phyloP scores from a whole-genome alignment of 352 stramenopile species.

The Phytophthora colocasiae region DNA sequence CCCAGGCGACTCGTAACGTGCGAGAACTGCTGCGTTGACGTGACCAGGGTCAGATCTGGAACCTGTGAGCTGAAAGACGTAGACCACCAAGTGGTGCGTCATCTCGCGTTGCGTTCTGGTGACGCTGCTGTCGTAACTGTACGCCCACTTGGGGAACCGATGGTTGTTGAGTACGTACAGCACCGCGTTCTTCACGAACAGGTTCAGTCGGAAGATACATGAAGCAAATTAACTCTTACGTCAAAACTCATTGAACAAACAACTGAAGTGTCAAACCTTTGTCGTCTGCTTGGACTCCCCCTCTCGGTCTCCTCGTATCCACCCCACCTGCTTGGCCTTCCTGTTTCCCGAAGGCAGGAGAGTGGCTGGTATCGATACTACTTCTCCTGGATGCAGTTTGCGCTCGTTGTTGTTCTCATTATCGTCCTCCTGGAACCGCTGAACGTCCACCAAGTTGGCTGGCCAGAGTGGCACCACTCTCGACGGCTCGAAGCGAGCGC shows the following conservation, averaged over 20 bases:
- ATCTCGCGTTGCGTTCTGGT: conserved; percentile 56
- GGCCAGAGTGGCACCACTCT: conserved; percentile 24
- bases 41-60: conserved; percentile 5
- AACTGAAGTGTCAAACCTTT: conserved; percentile 22
- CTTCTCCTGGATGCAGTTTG: conserved; percentile 28
- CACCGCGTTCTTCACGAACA: conserved; percentile 36
- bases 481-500: conserved; percentile 52
- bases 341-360: conserved; percentile 10
- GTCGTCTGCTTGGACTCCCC: conserved; percentile 44
- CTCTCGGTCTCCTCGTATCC: conserved; percentile 51
- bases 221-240: too few species aligned
- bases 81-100: conserved; percentile 51
- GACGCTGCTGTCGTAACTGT: conserved; percentile 58
- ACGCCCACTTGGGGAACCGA: conserved; percentile 59
- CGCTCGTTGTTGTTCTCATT: conserved; percentile 1
- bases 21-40: conserved; percentile 35
- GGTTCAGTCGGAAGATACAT: not conserved
- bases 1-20: conserved; percentile 40
- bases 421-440: not conserved
- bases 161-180: conserved; percentile 63
- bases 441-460: not conserved
- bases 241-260: not conserved
- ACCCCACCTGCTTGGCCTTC: conserved; percentile 26
- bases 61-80: conserved; percentile 40
- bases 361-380: conserved; percentile 23